These are phyloP conservation scores for Penicillium macrosclerotiorum DNA, from an alignment of 495 filamentous ascomycete genomes.

Conservation along the genomic window DNA sequence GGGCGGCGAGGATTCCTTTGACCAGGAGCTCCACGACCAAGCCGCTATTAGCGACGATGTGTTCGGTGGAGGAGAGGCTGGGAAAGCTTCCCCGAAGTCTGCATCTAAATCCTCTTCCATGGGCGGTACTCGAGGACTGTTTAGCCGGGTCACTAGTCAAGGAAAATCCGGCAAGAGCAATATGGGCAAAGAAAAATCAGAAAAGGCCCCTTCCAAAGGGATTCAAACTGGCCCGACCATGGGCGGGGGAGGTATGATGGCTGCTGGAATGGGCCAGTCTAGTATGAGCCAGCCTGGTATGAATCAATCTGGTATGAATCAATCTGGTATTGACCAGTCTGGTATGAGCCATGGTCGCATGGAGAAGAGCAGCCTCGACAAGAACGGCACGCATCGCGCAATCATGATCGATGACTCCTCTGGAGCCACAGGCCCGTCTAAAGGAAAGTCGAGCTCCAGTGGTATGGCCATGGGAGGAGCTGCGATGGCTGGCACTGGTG, in stretches of 20 bases:
- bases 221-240: no score
- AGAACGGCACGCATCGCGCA: neutral
- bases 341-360: neutral
- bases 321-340: neutral
- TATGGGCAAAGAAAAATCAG: neutral
- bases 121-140: neutral
- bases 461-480: neutral
- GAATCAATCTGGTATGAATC: neutral
- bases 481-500: neutral
- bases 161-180: conserved; percentile 1
- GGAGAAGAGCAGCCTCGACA: neutral
- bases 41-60: conserved; percentile 13
- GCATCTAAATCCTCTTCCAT: neutral
- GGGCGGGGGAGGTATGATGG: neutral
- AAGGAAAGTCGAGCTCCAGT: neutral
- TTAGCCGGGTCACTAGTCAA: neutral
- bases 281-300: neutral
- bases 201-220: neutral
- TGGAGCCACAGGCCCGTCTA: neutral
- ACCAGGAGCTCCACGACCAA: conserved; percentile 11
- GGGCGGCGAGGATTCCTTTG: neutral
- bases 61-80: conserved; percentile 7
- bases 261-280: neutral
- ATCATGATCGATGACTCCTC: neutral
- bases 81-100: conserved; percentile 1